phyloP scores from a whole-genome alignment of 768 basidiomycete genomes.

The Leucosporidium scottii region DNA sequence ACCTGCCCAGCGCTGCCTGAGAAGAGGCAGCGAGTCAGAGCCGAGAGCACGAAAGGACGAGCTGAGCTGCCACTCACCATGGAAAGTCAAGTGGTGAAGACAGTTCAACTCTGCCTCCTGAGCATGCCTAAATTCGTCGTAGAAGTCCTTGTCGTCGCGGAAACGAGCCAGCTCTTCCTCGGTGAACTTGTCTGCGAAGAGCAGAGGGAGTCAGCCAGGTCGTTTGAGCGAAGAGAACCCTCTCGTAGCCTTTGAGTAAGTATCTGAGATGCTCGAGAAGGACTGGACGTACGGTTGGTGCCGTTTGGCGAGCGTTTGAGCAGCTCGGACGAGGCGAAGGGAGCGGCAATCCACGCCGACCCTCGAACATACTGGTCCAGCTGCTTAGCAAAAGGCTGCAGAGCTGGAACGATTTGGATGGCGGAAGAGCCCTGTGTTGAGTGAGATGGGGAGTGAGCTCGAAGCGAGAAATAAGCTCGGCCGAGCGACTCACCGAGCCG shows the following conservation, averaged over 20 bases:
- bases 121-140: constrained; percentile 17
- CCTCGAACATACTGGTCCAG: constrained; percentile 31
- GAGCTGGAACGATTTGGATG: constrained; percentile 29
- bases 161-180: constrained; percentile 26
- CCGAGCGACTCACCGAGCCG: constrained; percentile 27
- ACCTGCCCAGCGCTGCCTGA: constrained; percentile 10
- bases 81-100: constrained; percentile 22
- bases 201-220: too few species aligned
- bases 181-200: constrained; percentile 13
- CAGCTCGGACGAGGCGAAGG: constrained; percentile 25
- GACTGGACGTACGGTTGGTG: constrained; percentile 9
- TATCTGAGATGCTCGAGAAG: too few species aligned
- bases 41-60: too few species aligned
- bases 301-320: constrained; percentile 19
- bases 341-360: constrained; percentile 27
- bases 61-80: background rate
- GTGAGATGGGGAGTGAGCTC: background rate
- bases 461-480: too few species aligned
- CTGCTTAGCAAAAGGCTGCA: constrained; percentile 12
- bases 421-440: constrained; percentile 22
- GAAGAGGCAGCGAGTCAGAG: too few species aligned
- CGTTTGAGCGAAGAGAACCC: too few species aligned
- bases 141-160: constrained; percentile 8
- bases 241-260: too few species aligned
- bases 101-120: constrained; percentile 32